Conservation (phyloP, 495 filamentous ascomycete genomes). For the Usnea hakonensis region DNA sequence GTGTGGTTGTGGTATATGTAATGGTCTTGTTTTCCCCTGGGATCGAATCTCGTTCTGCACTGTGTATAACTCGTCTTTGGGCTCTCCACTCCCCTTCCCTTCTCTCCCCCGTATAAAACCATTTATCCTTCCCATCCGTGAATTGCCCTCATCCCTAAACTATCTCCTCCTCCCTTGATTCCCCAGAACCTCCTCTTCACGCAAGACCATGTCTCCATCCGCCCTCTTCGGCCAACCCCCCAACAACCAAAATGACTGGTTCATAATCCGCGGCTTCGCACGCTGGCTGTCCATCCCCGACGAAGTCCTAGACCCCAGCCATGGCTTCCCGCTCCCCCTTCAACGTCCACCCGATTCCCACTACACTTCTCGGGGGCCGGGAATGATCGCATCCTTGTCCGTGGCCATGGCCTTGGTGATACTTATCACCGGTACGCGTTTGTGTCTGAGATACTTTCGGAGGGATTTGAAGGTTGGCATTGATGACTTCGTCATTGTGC, state of each 20-base stretch:
- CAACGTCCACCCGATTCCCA: not conserved
- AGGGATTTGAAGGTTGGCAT: not conserved
- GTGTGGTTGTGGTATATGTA: too few species aligned
- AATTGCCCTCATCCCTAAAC: not conserved
- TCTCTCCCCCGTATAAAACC: not conserved
- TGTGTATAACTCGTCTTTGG: too few species aligned
- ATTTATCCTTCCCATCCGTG: not conserved
- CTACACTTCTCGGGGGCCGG: not conserved
- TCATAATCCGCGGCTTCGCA: slow-evolving; percentile 9
- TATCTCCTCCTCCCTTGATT: not conserved
- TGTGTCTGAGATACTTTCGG: slow-evolving; percentile 9
- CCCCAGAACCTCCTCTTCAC: not conserved
- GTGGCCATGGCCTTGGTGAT: slow-evolving; percentile 11
- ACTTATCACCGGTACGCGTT: slow-evolving; percentile 13
- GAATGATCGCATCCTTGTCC: not conserved
- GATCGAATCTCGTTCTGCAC: too few species aligned
- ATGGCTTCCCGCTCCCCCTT: slow-evolving; percentile 7
- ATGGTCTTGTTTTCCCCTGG: too few species aligned
- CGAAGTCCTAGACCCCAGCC: not conserved
- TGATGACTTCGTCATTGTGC: slow-evolving; percentile 13
- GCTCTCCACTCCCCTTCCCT: not conserved
- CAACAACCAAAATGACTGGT: slow-evolving; percentile 15
- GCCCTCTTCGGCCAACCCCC: slow-evolving; percentile 20
- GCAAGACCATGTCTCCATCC: slow-evolving; percentile 5
- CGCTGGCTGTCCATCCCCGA: not conserved